A percentile compares a stretch with the other conserved stretches of the same genome.
phyloP scores from a whole-genome alignment of 1,139 yeast genomes.

The Kodamaea ohmeri region DNA sequence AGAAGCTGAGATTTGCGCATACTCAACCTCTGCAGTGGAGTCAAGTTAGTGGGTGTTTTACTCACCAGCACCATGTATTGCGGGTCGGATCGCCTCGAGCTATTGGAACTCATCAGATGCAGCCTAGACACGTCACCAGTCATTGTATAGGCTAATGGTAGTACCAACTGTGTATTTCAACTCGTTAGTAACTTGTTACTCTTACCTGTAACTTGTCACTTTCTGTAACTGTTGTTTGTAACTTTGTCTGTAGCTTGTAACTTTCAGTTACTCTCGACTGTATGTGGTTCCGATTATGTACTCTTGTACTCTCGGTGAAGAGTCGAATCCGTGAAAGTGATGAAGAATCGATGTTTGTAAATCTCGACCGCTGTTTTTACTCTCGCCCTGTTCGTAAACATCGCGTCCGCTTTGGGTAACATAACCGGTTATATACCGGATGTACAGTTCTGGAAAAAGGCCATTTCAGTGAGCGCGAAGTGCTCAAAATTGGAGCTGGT shows the following conservation, averaged over 20 bases:
- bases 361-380: neutral
- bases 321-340: neutral
- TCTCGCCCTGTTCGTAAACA: constrained; percentile 1
- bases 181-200: too few species aligned
- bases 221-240: too few species aligned
- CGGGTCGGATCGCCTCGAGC: constrained; percentile 10
- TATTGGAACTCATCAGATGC: constrained; percentile 18
- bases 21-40: constrained; percentile 41
- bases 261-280: too few species aligned
- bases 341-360: neutral
- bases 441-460: neutral
- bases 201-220: too few species aligned
- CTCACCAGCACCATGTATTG: constrained; percentile 25
- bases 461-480: neutral
- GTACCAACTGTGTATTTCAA: too few species aligned
- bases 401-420: constrained; percentile 3
- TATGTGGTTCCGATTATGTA: too few species aligned
- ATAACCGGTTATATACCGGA: constrained; percentile 1
- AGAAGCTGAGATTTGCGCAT: constrained; percentile 31
- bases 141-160: neutral
- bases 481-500: too few species aligned
- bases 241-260: too few species aligned
- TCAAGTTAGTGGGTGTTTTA: constrained; percentile 29
- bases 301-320: too few species aligned
- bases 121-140: constrained; percentile 18